These are phyloP conservation scores for Globisporangium paddicum DNA, from an alignment of 352 stramenopile species.

Conservation along the genomic window DNA sequence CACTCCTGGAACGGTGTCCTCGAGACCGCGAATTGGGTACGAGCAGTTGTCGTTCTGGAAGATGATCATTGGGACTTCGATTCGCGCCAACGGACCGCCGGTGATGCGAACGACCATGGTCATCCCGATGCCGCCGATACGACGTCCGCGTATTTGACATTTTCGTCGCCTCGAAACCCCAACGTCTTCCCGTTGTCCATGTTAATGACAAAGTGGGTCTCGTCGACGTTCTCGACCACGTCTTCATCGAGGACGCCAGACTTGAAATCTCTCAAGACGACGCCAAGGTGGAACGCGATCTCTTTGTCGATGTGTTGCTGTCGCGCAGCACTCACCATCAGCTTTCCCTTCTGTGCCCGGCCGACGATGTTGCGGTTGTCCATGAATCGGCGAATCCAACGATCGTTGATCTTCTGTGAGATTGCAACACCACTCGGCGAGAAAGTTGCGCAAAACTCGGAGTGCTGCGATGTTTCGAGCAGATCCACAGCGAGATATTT, in stretches of 20 bases:
- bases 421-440: background rate
- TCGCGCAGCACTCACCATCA: background rate
- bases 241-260: conserved; percentile 8
- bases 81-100: background rate
- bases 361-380: background rate
- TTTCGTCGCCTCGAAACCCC: background rate
- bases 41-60: background rate
- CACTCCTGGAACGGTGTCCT: background rate
- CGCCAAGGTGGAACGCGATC: conserved; percentile 12
- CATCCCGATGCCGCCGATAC: conserved; percentile 1
- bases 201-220: conserved; percentile 18
- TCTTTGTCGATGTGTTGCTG: background rate
- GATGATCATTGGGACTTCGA: background rate
- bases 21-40: background rate
- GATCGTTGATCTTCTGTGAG: background rate
- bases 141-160: conserved; percentile 8
- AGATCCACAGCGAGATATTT: conserved; percentile 9
- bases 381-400: background rate
- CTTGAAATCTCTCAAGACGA: conserved; percentile 10
- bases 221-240: conserved; percentile 14
- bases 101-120: background rate
- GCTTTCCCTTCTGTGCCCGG: background rate
- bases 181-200: conserved; percentile 12
- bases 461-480: background rate
- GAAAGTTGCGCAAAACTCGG: background rate